Base-by-base conservation (phyloP, 306 rosid genomes). In the Comarum palustre region DNA sequence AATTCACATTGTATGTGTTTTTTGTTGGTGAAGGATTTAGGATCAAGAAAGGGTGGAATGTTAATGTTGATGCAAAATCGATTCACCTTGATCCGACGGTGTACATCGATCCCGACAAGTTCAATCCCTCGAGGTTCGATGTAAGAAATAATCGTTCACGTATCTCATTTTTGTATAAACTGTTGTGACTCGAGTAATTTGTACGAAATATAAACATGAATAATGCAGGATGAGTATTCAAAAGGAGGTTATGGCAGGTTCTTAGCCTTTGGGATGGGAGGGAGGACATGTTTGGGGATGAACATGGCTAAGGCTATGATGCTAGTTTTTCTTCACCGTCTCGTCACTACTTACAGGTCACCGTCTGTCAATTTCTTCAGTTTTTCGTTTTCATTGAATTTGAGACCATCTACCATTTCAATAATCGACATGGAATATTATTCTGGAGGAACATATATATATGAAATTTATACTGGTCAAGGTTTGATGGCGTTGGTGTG, bases 251-350 rank as follows among this genome's bases (percentile, higher is more conserved):
- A 86, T 82, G 83, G 90, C 85, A 86, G 90, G 83, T 91, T 94
- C 86, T 69, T 91, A 72, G 96, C 95, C 11, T 91, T 94, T 87
- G 98, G 98, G 19, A 80, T 89, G 87, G 98, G 97, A 81, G 90
- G 90, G 73, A 94, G 97, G 82, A 82, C 86, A 15, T 94, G 98
- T 64, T 86, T 91, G 0, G 98, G 98, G 75, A 88, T 83, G 87
- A 86, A 85, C 86, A 80, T 89, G 90, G 97, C 97, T 60, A 86
- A 87, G 76, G 84, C 90, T 72, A 89, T 94, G 98, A 89, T 89
- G 92, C 77, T 89, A 10, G 91, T 94, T 75, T 89, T 94, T 76
- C 92, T 94, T 65, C 89, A 91, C 76, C 97, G 96, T 72, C 84
- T 94, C 73, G 69, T 79, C 64, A 88, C 89, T 72, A 77, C 82